These are phyloP conservation scores for Dittrichia graveolens DNA, from an alignment of 129 eudicot species.

Conservation along the genomic window DNA sequence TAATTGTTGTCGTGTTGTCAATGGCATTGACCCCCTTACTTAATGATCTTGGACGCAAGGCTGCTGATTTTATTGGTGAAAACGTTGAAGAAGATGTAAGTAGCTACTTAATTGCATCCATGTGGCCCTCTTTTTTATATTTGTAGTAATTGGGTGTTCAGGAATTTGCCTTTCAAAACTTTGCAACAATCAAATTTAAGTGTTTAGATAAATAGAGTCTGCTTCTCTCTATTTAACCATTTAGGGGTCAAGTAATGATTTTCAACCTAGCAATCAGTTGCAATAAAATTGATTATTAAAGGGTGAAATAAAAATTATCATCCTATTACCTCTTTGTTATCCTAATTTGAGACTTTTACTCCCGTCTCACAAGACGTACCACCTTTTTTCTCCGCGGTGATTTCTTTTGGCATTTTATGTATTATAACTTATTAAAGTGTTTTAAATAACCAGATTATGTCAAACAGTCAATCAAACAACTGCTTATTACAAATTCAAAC, in stretches of 20 bases:
- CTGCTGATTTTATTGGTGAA: conserved; percentile 73
- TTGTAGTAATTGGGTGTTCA: background rate
- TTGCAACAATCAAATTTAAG: background rate
- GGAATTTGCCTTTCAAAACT: background rate
- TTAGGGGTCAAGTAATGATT: background rate
- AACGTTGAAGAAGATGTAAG: conserved; percentile 57
- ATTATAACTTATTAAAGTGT: background rate
- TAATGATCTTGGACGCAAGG: conserved; percentile 84
- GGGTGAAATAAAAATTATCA: background rate
- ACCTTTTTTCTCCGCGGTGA: background rate
- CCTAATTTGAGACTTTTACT: background rate
- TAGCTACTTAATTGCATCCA: conserved; percentile 25
- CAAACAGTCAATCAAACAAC: background rate
- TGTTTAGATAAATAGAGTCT: background rate
- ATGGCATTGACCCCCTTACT: conserved; percentile 95
- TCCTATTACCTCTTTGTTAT: background rate
- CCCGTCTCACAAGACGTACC: background rate
- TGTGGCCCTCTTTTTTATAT: background rate
- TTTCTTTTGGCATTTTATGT: background rate
- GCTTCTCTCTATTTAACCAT: background rate
- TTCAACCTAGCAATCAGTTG: background rate
- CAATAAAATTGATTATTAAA: background rate
- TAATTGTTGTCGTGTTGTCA: conserved; percentile 91
- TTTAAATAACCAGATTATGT: background rate
- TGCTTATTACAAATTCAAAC: background rate